phyloP scores from a whole-genome alignment of 2,329 filamentous ascomycete genomes.

The Pseudogymnoascus sp. region DNA sequence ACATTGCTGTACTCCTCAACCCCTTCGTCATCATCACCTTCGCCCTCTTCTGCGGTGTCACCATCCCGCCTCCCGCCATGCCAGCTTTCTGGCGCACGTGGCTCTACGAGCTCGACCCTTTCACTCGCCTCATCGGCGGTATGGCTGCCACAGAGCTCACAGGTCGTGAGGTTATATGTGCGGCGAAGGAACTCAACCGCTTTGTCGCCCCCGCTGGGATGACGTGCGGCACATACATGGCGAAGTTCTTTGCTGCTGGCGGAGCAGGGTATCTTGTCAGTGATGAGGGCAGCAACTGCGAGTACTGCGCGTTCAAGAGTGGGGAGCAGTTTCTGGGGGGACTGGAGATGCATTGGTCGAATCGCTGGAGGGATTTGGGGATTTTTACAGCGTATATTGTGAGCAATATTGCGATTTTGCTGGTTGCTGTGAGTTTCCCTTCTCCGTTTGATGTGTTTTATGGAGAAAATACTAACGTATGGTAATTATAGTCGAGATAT shows the following conservation, averaged over 20 bases:
- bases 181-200: conserved; percentile 39
- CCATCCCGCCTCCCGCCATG: conserved; percentile 57
- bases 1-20: conserved; percentile 51
- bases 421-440: conserved; percentile 42
- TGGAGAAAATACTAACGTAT: conserved; percentile 13
- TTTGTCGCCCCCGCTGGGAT: conserved; percentile 32
- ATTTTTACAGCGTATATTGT: conserved; percentile 70
- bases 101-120: conserved; percentile 51
- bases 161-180: conserved; percentile 39
- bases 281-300: conserved; percentile 45
- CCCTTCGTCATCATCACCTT: conserved; percentile 53
- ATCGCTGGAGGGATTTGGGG: conserved; percentile 75
- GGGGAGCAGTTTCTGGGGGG: conserved; percentile 72
- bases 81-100: conserved; percentile 55
- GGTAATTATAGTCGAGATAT: conserved; percentile 30
- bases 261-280: conserved; percentile 44
- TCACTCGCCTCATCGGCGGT: conserved; percentile 51
- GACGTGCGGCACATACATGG: conserved; percentile 53
- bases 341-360: conserved; percentile 56
- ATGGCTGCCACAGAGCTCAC: conserved; percentile 46
- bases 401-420: conserved; percentile 63
- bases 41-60: conserved; percentile 65
- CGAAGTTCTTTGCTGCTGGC: conserved; percentile 37
- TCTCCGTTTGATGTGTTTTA: background rate
- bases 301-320: conserved; percentile 51